phyloP scores from a whole-genome alignment of 2,329 filamentous ascomycete species.

The Microcera coccophila region DNA sequence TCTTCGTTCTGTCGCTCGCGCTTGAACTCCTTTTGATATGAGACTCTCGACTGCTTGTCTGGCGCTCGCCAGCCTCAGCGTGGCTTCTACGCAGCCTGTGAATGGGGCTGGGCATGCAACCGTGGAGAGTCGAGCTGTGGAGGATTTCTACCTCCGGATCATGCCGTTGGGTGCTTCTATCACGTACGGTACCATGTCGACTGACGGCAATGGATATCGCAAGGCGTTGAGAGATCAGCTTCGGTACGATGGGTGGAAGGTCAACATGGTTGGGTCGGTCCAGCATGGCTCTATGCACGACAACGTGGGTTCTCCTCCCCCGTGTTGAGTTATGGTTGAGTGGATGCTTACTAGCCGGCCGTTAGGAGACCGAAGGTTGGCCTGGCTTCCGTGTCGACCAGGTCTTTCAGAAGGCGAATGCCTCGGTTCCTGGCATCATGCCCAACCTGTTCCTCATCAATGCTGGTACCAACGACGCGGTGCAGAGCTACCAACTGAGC shows the following conservation, averaged over 20 bases:
- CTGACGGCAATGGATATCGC: conserved; percentile 34
- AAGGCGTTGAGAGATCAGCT: conserved; percentile 20
- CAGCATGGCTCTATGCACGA: conserved; percentile 20
- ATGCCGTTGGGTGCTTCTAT: conserved; percentile 40
- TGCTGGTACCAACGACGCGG: conserved; percentile 21
- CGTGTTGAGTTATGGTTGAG: neutral
- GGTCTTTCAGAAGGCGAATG: neutral
- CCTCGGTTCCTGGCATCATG: neutral
- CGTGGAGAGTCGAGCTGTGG: neutral
- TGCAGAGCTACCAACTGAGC: conserved; percentile 1
- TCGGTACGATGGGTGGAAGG: conserved; percentile 19
- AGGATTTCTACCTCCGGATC: neutral
- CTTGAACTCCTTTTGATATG: too few relatives aligned
- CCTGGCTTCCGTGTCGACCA: conserved; percentile 1
- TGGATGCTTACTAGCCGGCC: neutral
- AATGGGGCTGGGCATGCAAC: too few relatives aligned
- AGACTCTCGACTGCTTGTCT: too few relatives aligned
- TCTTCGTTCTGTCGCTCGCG: too few relatives aligned
- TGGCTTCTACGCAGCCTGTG: neutral
- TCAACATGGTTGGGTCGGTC: conserved; percentile 27
- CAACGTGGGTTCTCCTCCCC: conserved; percentile 18
- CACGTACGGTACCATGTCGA: conserved; percentile 32
- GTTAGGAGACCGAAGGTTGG: neutral
- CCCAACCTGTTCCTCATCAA: conserved; percentile 24
- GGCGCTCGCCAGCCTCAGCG: neutral